These are phyloP conservation scores for Trichoderma reesei DNA, from an alignment of 495 filamentous ascomycete genomes.

Conservation along the genomic window DNA sequence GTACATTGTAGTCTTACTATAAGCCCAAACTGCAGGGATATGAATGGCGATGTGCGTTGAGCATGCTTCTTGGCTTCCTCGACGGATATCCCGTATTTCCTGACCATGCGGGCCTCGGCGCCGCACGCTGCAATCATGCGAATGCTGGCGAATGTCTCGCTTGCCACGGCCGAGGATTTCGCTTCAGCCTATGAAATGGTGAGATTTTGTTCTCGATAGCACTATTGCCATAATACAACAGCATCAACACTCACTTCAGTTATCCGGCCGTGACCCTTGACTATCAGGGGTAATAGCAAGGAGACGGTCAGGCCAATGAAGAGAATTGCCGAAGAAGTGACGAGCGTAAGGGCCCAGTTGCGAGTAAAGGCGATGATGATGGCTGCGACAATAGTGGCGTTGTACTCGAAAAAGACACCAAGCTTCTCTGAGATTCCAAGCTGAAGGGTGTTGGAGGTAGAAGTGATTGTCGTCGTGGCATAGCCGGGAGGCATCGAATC, in stretches of 20 bases:
- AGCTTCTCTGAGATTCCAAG: conserved; percentile 58
- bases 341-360: conserved; percentile 48
- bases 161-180: conserved; percentile 50
- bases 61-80: conserved; percentile 48
- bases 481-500: conserved; percentile 45
- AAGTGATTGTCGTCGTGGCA: conserved; percentile 51
- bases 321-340: conserved; percentile 45
- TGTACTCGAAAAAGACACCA: conserved; percentile 40
- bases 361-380: conserved; percentile 46
- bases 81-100: conserved; percentile 45
- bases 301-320: conserved; percentile 49
- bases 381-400: conserved; percentile 40
- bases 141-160: conserved; percentile 46
- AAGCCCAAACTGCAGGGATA: conserved; percentile 32
- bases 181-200: conserved; percentile 42
- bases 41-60: conserved; percentile 39
- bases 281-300: conserved; percentile 43
- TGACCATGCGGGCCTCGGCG: conserved; percentile 45
- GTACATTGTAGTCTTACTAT: conserved; percentile 20
- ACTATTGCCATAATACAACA: conserved; percentile 22
- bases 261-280: conserved; percentile 35
- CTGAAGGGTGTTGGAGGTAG: conserved; percentile 54
- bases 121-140: conserved; percentile 55
- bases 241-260: conserved; percentile 16
- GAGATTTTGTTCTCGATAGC: conserved; percentile 31